These are phyloP conservation scores for Aspergillus neotritici DNA, from an alignment of 2,329 filamentous ascomycete genomes.

Conservation along the genomic window DNA sequence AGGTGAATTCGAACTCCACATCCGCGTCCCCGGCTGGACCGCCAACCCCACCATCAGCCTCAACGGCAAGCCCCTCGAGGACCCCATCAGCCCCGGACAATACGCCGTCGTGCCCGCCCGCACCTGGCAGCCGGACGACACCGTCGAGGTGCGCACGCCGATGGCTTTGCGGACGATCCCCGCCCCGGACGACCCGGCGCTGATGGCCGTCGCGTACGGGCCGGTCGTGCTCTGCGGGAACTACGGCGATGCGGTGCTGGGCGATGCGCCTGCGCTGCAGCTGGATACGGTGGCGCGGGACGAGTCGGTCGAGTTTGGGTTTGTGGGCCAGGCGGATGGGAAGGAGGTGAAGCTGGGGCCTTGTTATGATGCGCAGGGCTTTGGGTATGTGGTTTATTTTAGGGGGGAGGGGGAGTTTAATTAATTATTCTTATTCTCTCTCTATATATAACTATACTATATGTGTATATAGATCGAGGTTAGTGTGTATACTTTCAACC, in stretches of 20 bases:
- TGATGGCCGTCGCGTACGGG: slow-evolving; percentile 46
- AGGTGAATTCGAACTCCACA: too few species aligned
- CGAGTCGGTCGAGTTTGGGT: background rate
- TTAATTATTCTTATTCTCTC: too few species aligned
- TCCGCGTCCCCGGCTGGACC: too few species aligned
- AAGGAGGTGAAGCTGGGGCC: slow-evolving; percentile 5
- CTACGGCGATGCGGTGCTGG: slow-evolving; percentile 33
- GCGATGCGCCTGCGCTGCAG: slow-evolving; percentile 1
- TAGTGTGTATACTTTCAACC: too few species aligned
- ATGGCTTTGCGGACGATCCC: slow-evolving; percentile 42
- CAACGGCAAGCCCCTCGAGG: too few species aligned
- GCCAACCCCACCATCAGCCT: too few species aligned
- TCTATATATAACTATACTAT: too few species aligned
- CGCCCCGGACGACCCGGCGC: slow-evolving; percentile 43
- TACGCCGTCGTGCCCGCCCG: slow-evolving; percentile 13
- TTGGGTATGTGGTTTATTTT: slow-evolving; percentile 10
- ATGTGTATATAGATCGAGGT: too few species aligned
- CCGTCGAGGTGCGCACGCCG: slow-evolving; percentile 41
- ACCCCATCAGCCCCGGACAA: too few species aligned
- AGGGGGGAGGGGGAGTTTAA: too few species aligned
- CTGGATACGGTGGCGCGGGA: too few species aligned
- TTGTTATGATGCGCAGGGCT: slow-evolving; percentile 12
- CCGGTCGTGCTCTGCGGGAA: slow-evolving; percentile 44
- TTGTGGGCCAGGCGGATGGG: slow-evolving; percentile 4
- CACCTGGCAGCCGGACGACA: slow-evolving; percentile 42